Conservation (phyloP, 345 rosid species). For the Noccaea bulbosa region DNA sequence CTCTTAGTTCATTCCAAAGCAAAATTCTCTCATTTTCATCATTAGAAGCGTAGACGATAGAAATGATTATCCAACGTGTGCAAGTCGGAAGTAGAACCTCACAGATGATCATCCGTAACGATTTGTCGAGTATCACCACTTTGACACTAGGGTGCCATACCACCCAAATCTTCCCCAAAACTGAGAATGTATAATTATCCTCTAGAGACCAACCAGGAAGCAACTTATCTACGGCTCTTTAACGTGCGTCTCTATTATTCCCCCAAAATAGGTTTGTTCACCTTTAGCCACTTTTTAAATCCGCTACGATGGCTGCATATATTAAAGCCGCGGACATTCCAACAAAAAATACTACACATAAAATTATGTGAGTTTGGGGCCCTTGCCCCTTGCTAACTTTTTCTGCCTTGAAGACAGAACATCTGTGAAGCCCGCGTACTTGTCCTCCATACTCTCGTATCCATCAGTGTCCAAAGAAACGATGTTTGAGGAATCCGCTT, state of each 20-base stretch:
- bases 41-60: no score
- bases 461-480: no score
- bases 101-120: not conserved
- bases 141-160: not conserved
- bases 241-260: not conserved
- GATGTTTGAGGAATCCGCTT: no score
- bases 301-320: not conserved
- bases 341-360: not conserved
- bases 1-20: no score
- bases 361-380: not conserved
- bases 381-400: not conserved
- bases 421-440: no score
- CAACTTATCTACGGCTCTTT: not conserved
- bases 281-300: not conserved
- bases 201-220: no score
- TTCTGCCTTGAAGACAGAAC: no score
- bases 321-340: not conserved
- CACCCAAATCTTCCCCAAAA: not conserved
- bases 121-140: not conserved
- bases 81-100: no score
- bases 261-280: not conserved
- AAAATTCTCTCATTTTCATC: no score
- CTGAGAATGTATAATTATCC: no score
- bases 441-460: no score
- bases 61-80: no score